Base-by-base conservation (phyloP, 2,329 filamentous ascomycete genomes). In the Incumbomyces delicatus region DNA sequence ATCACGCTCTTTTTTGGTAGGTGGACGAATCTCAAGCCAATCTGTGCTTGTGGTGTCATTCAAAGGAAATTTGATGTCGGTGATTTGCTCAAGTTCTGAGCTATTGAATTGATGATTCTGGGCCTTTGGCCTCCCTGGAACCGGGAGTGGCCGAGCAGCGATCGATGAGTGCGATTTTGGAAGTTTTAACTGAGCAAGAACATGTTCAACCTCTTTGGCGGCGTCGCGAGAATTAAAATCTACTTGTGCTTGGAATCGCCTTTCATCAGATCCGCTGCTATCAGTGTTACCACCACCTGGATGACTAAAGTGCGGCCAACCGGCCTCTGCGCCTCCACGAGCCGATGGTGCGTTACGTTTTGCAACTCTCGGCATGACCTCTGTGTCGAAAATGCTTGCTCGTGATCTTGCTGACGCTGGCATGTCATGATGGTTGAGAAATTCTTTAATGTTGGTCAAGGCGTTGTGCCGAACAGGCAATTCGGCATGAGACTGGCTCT, bases 51-150 rank as follows among this genome's bases (percentile, higher is more conserved):
- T 13, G 11, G 35, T 29, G 14, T 44, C 41, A 22, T 22, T 33
- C 32, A 44, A 27, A 11, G 41, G 41, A 20, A 44, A 44, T 13
- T 36, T 44, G 41, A 44, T 36, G 32, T 44, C 16, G 7, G 41
- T 44, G 14, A 44, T 20, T 17, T 44, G 41, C 22, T 44, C 31
- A 8, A 17, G 13, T 14, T 44, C 13, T 7, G n/a, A 10, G 14
- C 16, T 31, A 5, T n/a, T 13, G 7, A 36, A 16, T n/a, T 27
- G 27, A 17, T 2, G 12, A 32, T 29, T 35, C 31, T 44, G 7
- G 12, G 33, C 20, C 22, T 37, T 20, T 7, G n/a, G 33, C 32
- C 13, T 36, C 31, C 18, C 14, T 18, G 6, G 35, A 32, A 6
- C 31, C 31, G 22, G 41, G 30, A n/a, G 41, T 18, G 31, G 41